Evolutionary conservation across 768 basidiomycete species (phyloP).

Genomic region (Mrakia blollopis): DNA sequence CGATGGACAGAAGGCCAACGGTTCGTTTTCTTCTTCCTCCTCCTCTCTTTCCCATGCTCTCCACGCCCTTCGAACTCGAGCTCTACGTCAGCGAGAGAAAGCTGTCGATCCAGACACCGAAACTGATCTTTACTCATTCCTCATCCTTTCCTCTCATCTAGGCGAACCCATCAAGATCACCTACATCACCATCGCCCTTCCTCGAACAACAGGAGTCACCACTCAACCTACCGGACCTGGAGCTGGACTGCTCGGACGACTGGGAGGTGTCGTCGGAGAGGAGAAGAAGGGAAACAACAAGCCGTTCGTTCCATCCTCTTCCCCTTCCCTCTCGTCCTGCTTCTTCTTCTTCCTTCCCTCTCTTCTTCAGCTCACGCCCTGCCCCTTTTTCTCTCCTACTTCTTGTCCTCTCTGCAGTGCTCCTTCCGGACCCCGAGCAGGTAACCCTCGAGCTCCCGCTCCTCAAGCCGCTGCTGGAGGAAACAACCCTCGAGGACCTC

Average conservation of each 20-base stretch:
- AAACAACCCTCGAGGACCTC: background rate
- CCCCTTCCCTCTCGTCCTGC: background rate
- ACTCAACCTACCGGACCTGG: background rate
- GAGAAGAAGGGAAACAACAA: background rate
- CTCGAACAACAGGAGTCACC: background rate
- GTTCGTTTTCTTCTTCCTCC: background rate
- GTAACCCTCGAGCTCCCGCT: background rate
- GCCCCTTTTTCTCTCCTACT: too few relatives aligned
- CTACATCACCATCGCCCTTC: slow-evolving; percentile 9
- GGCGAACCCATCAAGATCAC: slow-evolving; percentile 30
- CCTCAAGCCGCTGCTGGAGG: background rate
- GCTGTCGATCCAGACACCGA: background rate
- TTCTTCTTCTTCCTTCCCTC: too few relatives aligned
- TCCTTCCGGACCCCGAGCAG: background rate
- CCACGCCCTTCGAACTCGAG: too few relatives aligned
- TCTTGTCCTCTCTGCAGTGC: background rate
- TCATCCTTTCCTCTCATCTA: background rate
- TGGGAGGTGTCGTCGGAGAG: slow-evolving; percentile 19
- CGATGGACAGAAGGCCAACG: slow-evolving; percentile 32
- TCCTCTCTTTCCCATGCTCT: background rate
- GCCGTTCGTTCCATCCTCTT: background rate
- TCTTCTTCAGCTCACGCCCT: too few relatives aligned
- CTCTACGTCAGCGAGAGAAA: background rate
- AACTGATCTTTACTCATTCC: background rate
- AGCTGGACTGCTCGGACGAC: slow-evolving; percentile 23